These are phyloP conservation scores for Ascochyta viciae-villosae DNA, from an alignment of 2,329 filamentous ascomycete species.

Conservation along the genomic window DNA sequence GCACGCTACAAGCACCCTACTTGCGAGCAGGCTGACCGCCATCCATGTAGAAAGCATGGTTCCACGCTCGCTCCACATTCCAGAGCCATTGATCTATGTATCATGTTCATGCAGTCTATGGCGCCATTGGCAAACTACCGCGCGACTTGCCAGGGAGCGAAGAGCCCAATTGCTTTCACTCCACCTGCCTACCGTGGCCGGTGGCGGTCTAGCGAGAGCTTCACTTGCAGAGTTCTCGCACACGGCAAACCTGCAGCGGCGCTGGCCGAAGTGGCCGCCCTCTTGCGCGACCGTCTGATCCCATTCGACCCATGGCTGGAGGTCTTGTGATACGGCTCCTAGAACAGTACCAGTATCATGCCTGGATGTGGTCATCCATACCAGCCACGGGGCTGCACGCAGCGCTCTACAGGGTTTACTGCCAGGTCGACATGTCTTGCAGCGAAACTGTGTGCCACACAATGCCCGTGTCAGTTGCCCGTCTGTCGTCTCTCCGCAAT, in stretches of 20 bases:
- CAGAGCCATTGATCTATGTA: conserved; percentile 22
- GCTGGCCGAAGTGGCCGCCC: conserved; percentile 37
- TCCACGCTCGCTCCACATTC: conserved; percentile 38
- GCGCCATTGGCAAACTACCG: conserved; percentile 18
- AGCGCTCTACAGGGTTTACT: conserved; percentile 32
- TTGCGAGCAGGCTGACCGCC: conserved; percentile 32
- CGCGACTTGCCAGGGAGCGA: conserved; percentile 18
- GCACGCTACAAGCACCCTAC: conserved; percentile 17
- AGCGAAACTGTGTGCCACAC: conserved; percentile 33
- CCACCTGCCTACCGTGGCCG: conserved; percentile 23
- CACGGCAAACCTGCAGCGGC: conserved; percentile 20
- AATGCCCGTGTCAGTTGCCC: conserved; percentile 27
- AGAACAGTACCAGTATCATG: conserved; percentile 20
- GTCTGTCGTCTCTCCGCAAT: conserved; percentile 27
- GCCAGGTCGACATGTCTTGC: conserved; percentile 42
- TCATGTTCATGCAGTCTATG: conserved; percentile 17
- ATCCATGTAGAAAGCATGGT: conserved; percentile 29
- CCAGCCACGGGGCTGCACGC: conserved; percentile 40
- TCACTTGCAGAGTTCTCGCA: conserved; percentile 23
- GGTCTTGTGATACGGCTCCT: conserved; percentile 43
- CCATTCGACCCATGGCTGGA: conserved; percentile 24
- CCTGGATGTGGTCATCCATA: conserved; percentile 31
- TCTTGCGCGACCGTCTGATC: conserved; percentile 11
- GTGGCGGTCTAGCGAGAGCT: conserved; percentile 19
- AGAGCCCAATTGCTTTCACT: conserved; percentile 27